A percentile compares a stretch with the other conserved stretches of the same genome.
phyloP scores from a whole-genome alignment of 495 filamentous ascomycete genomes.

The Glonium stellatum region DNA sequence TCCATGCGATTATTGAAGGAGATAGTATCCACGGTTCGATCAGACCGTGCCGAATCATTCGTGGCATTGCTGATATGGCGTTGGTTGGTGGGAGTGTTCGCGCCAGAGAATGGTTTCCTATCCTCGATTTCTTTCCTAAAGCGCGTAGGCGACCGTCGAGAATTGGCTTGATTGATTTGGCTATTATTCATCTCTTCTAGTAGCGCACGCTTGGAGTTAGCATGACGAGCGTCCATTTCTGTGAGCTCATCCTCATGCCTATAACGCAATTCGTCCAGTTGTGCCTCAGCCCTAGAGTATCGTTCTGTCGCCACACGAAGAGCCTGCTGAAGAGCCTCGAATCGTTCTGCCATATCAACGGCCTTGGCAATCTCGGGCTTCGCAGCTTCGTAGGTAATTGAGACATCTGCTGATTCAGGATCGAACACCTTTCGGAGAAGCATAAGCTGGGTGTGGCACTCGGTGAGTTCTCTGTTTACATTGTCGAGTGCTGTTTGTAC shows the following conservation, averaged over 20 bases:
- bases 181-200: slow-evolving; percentile 87
- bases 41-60: slow-evolving; percentile 76
- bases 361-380: slow-evolving; percentile 49
- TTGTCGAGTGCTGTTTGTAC: slow-evolving; percentile 70
- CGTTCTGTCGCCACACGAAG: slow-evolving; percentile 80
- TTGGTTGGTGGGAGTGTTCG: slow-evolving; percentile 62
- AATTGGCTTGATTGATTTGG: slow-evolving; percentile 51
- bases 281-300: slow-evolving; percentile 72
- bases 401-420: slow-evolving; percentile 58
- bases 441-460: slow-evolving; percentile 71
- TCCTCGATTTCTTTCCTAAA: slow-evolving; percentile 65
- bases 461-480: slow-evolving; percentile 68
- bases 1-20: slow-evolving; percentile 88
- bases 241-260: slow-evolving; percentile 65
- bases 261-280: slow-evolving; percentile 69
- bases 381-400: slow-evolving; percentile 56
- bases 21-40: slow-evolving; percentile 81
- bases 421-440: slow-evolving; percentile 80
- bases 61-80: slow-evolving; percentile 64
- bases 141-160: slow-evolving; percentile 70
- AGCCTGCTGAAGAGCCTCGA: slow-evolving; percentile 83
- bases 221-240: slow-evolving; percentile 64
- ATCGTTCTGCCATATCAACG: slow-evolving; percentile 75
- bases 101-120: slow-evolving; percentile 45
- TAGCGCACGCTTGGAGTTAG: slow-evolving; percentile 61